phyloP scores from a whole-genome alignment of 352 stramenopile species.

The Globisporangium recalcitrans region DNA sequence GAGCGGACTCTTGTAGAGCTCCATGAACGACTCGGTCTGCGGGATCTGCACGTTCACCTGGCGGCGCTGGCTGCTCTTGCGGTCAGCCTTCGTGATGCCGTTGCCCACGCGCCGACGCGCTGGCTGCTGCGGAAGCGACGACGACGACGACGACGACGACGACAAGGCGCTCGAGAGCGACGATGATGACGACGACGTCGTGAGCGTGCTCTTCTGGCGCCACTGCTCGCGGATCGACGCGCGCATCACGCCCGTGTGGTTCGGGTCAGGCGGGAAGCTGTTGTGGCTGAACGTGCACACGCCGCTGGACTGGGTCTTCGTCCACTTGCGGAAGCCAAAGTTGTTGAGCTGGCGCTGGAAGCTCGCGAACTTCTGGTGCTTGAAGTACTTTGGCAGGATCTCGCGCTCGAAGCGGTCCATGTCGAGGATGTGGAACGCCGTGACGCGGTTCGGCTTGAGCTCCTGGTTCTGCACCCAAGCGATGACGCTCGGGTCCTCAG shows the following conservation, averaged over 20 bases:
- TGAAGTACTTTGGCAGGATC: conserved; percentile 91
- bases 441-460: conserved; percentile 54
- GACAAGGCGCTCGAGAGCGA: conserved; percentile 11
- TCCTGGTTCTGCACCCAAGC: conserved; percentile 68
- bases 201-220: conserved; percentile 55
- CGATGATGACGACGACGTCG: conserved; percentile 1
- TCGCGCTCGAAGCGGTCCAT: conserved; percentile 79
- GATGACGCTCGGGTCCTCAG: conserved; percentile 64
- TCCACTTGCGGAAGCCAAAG: conserved; percentile 89
- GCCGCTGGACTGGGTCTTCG: conserved; percentile 69
- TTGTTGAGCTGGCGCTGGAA: conserved; percentile 92
- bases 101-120: conserved; percentile 36
- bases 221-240: conserved; percentile 64
- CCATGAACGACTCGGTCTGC: conserved; percentile 31
- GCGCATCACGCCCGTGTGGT: conserved; percentile 25
- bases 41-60: conserved; percentile 23
- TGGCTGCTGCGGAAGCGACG: conserved; percentile 6
- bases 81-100: conserved; percentile 41
- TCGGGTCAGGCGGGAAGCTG: conserved; percentile 64
- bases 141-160: conserved; percentile 1
- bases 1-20: conserved; percentile 38
- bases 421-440: conserved; percentile 77
- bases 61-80: conserved; percentile 27
- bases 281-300: conserved; percentile 85
- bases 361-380: conserved; percentile 90